Evolutionary conservation across 306 rosid species (phyloP).

Genomic region (Lathyrus sativus): DNA sequence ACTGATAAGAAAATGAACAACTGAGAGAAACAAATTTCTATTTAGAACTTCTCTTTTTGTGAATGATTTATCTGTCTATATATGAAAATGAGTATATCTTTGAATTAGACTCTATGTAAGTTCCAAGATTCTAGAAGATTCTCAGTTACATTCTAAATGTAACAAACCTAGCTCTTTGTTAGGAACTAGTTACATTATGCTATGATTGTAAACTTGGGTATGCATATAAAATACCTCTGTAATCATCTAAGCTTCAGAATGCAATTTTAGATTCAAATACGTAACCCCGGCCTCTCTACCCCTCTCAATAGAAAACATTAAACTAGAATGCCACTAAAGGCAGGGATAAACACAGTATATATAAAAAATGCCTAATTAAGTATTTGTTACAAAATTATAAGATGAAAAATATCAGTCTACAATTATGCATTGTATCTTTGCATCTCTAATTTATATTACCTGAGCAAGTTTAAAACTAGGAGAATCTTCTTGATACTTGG

Average conservation of each 20-base stretch:
- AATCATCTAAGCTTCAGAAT: slow-evolving; percentile 4
- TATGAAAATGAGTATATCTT: not conserved
- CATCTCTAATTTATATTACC: slow-evolving; percentile 51
- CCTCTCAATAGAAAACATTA: slow-evolving; percentile 30
- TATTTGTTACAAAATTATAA: slow-evolving; percentile 19
- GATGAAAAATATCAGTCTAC: slow-evolving; percentile 27
- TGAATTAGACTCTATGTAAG: not conserved
- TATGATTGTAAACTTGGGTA: not conserved
- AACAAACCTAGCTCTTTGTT: not conserved
- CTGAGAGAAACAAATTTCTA: not conserved
- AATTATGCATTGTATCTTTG: slow-evolving; percentile 21
- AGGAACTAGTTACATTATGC: not conserved
- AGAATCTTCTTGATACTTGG: slow-evolving; percentile 84
- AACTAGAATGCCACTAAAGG: slow-evolving; percentile 10
- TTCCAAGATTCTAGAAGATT: slow-evolving; percentile 15
- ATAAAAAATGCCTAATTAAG: slow-evolving; percentile 5
- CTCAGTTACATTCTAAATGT: not conserved
- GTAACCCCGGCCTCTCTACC: not conserved
- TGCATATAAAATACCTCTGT: not conserved
- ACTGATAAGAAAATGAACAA: not conserved
- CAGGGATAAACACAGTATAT: slow-evolving; percentile 13
- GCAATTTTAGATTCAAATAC: slow-evolving; percentile 5
- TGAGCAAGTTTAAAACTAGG: slow-evolving; percentile 94
- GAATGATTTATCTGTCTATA: not conserved
- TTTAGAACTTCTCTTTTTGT: not conserved